Percentiles rank a stretch among this genome's conserved stretches.
These are phyloP conservation scores for Cucumis variabilis DNA, from an alignment of 331 rosid genomes.

Conservation along the genomic window DNA sequence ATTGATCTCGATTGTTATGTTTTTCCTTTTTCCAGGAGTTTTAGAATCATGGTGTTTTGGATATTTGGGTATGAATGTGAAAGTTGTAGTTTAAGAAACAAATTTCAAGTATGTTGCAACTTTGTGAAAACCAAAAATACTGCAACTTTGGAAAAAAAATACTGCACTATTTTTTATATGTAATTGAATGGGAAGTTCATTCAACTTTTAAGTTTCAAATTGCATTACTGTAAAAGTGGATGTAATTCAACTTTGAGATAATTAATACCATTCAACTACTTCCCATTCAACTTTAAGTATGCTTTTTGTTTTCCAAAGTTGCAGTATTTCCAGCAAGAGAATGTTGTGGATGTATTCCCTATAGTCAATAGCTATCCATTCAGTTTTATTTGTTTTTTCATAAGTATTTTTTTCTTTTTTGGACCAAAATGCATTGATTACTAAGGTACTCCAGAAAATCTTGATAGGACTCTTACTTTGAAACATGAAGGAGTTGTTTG, in stretches of 20 bases:
- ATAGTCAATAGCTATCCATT: neutral
- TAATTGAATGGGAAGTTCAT: no score
- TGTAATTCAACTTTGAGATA: no score
- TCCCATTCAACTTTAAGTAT: no score
- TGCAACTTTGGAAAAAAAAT: no score
- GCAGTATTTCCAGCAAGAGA: neutral
- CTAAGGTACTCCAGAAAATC: conserved; percentile 89
- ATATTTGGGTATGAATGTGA: conserved; percentile 96
- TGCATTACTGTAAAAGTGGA: no score
- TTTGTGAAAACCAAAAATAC: no score
- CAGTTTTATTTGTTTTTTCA: neutral
- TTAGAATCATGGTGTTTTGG: conserved; percentile 86
- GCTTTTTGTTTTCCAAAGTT: no score
- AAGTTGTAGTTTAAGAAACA: no score
- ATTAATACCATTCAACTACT: no score
- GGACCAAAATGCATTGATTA: conserved; percentile 89
- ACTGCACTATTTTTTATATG: no score
- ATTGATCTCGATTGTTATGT: neutral
- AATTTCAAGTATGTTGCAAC: no score
- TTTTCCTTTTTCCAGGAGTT: conserved; percentile 43
- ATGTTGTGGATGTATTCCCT: neutral
- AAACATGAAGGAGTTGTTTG: conserved; percentile 78
- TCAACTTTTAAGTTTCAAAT: conserved; percentile 68
- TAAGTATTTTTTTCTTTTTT: neutral
- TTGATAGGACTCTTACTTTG: conserved; percentile 92